Evolutionary conservation across 345 rosid species (phyloP), one percentile per base, ranked within the genome.

Genomic region (Adansonia digitata): DNA sequence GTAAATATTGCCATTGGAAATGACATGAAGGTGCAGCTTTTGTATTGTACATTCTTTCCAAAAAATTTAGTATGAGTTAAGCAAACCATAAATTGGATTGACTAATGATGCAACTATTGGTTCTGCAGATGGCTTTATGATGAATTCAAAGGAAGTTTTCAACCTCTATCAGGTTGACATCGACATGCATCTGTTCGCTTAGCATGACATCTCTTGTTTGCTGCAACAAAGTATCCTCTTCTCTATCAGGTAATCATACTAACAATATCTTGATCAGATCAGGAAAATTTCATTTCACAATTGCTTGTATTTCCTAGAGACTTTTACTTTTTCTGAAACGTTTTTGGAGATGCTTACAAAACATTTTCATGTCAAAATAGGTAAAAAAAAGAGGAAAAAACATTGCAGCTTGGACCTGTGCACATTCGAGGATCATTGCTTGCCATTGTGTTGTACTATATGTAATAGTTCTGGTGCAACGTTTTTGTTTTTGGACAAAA

Each of bases 91-190:
- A 42, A 22, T 59, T 26, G 43, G 63, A 42, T 71, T 57, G 39
- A 29, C 10, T 70, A 18, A 76, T 39, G 34, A 53, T 46, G 69
- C n/a, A 65, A 75, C 37, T 20, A 26, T 70, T 67, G 70, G 5
- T 66, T 24, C 74, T 82, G 84, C 90, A 88, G 94, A 51, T 87
- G 94, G 92, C 86, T 88, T 77, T 90, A 81, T 48, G 92, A 90
- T 77, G 86, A 87, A 80, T 35, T 39, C 31, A 87, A 86, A 80
- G 86, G 88, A 45, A 83, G 52, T 51, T 90, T 88, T 75, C 89
- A 83, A 66, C 86, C 92, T 62, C 80, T 87, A 78, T 80, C 87
- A 20, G 73, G 80, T 83, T 90, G 72, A 81, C 42, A 74, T 29
- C 42, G 31, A 45, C 15, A 39, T 72, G 29, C 42, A 46, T 22